Conservation (phyloP, 1,284 basidiomycete species). For the Mycena citricolor region DNA sequence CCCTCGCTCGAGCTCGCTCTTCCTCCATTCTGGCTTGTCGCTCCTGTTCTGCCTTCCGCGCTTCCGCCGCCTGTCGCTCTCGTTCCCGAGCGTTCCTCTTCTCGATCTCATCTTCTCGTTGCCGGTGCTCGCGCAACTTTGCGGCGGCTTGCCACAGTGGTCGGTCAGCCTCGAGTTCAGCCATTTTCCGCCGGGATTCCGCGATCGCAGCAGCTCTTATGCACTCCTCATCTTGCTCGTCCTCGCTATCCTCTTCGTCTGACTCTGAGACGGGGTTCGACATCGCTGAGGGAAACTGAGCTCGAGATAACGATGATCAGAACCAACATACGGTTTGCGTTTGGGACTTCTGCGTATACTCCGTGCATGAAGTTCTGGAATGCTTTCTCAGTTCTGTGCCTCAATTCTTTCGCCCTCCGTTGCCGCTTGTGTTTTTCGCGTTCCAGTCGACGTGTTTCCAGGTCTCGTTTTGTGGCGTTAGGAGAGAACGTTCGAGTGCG, state of each 20-base stretch:
- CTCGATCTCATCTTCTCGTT: slow-evolving; percentile 48
- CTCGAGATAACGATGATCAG: not conserved
- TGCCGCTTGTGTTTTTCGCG: slow-evolving; percentile 41
- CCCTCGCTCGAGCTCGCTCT: slow-evolving; percentile 27
- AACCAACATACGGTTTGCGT: slow-evolving; percentile 26
- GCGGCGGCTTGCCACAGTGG: slow-evolving; percentile 61
- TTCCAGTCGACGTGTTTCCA: slow-evolving; percentile 37
- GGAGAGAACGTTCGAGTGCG: slow-evolving; percentile 51
- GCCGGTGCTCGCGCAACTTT: slow-evolving; percentile 43
- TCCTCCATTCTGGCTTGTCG: slow-evolving; percentile 32
- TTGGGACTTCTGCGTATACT: slow-evolving; percentile 36
- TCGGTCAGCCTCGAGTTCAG: slow-evolving; percentile 63
- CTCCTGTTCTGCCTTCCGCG: slow-evolving; percentile 34
- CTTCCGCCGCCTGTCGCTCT: slow-evolving; percentile 37
- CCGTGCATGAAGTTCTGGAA: slow-evolving; percentile 42
- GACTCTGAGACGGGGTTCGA: slow-evolving; percentile 9
- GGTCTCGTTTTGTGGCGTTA: slow-evolving; percentile 36
- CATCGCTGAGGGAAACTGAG: not conserved
- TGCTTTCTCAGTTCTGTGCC: slow-evolving; percentile 38
- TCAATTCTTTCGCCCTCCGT: slow-evolving; percentile 36
- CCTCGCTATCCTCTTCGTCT: slow-evolving; percentile 18
- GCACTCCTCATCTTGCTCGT: slow-evolving; percentile 34
- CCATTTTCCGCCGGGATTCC: slow-evolving; percentile 66
- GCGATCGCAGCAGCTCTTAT: slow-evolving; percentile 49
- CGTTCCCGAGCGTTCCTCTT: slow-evolving; percentile 36